Conservation (phyloP, 2,329 filamentous ascomycete genomes). For the Fusarium humuli region DNA sequence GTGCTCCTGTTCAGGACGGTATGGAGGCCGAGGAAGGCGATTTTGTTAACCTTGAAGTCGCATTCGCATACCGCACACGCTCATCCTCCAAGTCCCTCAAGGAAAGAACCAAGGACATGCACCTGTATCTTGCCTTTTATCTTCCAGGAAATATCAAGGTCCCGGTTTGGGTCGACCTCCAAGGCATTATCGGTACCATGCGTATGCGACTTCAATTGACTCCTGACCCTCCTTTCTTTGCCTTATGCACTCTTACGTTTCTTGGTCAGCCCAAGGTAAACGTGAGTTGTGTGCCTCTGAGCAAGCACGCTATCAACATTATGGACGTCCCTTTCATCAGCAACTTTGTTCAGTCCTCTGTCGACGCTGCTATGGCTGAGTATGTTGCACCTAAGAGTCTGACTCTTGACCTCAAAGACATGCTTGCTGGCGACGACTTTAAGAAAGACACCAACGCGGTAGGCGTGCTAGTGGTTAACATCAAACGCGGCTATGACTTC, state of each 20-base stretch:
- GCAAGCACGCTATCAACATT: slow-evolving; percentile 75
- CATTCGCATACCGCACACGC: slow-evolving; percentile 77
- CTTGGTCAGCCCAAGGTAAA: slow-evolving; percentile 80
- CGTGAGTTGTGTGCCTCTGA: slow-evolving; percentile 76
- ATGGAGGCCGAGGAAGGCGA: slow-evolving; percentile 83
- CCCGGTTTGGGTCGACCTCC: slow-evolving; percentile 80
- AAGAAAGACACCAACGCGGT: slow-evolving; percentile 77
- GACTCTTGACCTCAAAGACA: slow-evolving; percentile 79
- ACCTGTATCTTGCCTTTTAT: slow-evolving; percentile 79
- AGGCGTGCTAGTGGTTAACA: slow-evolving; percentile 73
- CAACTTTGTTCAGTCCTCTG: slow-evolving; percentile 78
- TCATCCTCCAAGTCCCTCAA: slow-evolving; percentile 71
- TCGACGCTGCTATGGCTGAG: slow-evolving; percentile 78
- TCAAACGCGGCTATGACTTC: slow-evolving; percentile 76
- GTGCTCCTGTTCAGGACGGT: slow-evolving; percentile 59
- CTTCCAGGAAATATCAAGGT: slow-evolving; percentile 65
- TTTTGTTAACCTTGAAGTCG: slow-evolving; percentile 81
- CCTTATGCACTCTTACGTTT: slow-evolving; percentile 79
- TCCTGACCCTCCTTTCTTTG: slow-evolving; percentile 81
- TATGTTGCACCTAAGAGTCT: slow-evolving; percentile 82
- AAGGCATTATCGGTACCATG: slow-evolving; percentile 77
- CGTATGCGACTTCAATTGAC: slow-evolving; percentile 77
- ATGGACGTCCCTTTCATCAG: slow-evolving; percentile 82
- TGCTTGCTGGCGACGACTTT: slow-evolving; percentile 82
- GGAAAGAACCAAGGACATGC: slow-evolving; percentile 73